A percentile compares a stretch with the other conserved stretches of the same genome.
Conservation (phyloP, 192 early-diverging fungal species). For the Coemansia sp. region DNA sequence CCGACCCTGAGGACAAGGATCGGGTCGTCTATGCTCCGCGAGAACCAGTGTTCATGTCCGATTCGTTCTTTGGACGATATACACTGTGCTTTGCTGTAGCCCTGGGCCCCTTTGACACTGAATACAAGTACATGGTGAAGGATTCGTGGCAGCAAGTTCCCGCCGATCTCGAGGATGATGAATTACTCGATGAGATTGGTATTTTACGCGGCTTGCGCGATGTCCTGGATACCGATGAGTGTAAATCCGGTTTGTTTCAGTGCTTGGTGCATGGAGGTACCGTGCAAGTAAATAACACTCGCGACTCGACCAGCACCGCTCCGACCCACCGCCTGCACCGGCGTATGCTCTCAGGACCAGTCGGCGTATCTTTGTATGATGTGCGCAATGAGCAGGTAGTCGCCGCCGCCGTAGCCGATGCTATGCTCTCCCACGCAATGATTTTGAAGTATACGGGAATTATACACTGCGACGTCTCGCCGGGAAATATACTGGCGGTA, state of each 20-base stretch:
- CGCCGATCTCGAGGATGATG: neutral
- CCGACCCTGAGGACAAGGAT: neutral
- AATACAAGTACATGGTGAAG: conserved; percentile 33
- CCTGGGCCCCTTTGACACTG: conserved; percentile 4
- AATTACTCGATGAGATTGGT: conserved; percentile 30
- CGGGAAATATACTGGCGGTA: conserved; percentile 50
- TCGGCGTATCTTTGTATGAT: conserved; percentile 33
- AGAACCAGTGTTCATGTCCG: conserved; percentile 34
- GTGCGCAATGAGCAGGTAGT: conserved; percentile 36
- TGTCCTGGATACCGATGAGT: conserved; percentile 25
- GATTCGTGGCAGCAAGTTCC: conserved; percentile 47
- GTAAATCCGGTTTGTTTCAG: conserved; percentile 21
- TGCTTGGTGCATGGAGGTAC: conserved; percentile 43
- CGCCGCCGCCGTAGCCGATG: conserved; percentile 39
- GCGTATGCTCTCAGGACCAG: conserved; percentile 45
- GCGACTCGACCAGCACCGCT: conserved; percentile 18
- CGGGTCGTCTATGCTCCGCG: conserved; percentile 20
- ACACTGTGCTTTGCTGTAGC: conserved; percentile 42
- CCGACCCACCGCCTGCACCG: conserved; percentile 27
- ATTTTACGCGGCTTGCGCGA: conserved; percentile 36
- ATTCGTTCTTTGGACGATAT: conserved; percentile 48
- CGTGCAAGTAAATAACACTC: conserved; percentile 23
- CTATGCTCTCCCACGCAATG: conserved; percentile 37
- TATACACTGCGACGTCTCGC: conserved; percentile 53
- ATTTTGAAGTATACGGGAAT: conserved; percentile 26